phyloP scores from a whole-genome alignment of 768 basidiomycete species.

The Asterophora parasitica region DNA sequence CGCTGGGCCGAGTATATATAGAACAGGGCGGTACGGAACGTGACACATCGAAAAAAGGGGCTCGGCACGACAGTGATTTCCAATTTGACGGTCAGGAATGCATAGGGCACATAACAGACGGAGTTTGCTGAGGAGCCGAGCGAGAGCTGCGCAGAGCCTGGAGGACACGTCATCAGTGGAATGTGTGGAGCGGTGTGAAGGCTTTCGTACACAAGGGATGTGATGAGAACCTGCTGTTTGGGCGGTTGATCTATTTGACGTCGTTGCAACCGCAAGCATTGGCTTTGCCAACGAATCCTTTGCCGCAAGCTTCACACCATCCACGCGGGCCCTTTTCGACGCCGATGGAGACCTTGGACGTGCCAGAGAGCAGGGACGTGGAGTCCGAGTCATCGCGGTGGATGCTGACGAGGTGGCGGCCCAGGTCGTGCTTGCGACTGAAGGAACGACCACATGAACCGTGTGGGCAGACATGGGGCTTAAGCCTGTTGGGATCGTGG shows the following conservation, averaged over 20 bases:
- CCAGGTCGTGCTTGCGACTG: constrained; percentile 91
- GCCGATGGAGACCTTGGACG: constrained; percentile 53
- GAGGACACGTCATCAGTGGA: not conserved
- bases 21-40: constrained; percentile 61
- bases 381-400: constrained; percentile 66
- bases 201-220: constrained; percentile 28
- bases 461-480: constrained; percentile 87
- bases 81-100: constrained; percentile 13
- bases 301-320: constrained; percentile 77
- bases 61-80: constrained; percentile 35
- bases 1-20: constrained; percentile 48
- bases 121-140: constrained; percentile 33
- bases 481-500: constrained; percentile 87
- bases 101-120: constrained; percentile 21
- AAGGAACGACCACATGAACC: constrained; percentile 84
- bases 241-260: constrained; percentile 44
- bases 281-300: constrained; percentile 54
- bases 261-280: constrained; percentile 59
- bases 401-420: constrained; percentile 83
- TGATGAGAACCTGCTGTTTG: constrained; percentile 13
- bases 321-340: constrained; percentile 56
- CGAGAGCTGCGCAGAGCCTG: constrained; percentile 29
- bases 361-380: constrained; percentile 33
- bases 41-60: constrained; percentile 51
- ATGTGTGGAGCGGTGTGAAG: not conserved